Percentiles rank a stretch among this genome's conserved stretches.
phyloP scores from a whole-genome alignment of 768 basidiomycete genomes.

The Boletus rubroflammeus region DNA sequence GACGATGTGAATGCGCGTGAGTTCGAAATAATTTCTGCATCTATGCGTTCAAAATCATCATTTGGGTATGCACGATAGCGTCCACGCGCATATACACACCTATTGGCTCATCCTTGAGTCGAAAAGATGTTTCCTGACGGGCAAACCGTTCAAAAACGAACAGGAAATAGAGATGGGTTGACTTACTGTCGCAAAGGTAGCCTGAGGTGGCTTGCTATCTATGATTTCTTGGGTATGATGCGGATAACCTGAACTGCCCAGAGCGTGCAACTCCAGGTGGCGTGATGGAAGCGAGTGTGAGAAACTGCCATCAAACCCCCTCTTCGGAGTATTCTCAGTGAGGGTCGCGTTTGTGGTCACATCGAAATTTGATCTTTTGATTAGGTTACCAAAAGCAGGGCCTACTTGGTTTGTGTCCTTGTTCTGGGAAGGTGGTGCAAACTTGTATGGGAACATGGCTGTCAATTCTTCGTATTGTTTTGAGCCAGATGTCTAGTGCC shows the following conservation, averaged over 20 bases:
- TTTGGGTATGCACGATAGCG: background rate
- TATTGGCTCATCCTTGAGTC: constrained; percentile 6
- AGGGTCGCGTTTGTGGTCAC: constrained; percentile 7
- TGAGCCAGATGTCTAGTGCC: too few species aligned
- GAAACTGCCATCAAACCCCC: constrained; percentile 4
- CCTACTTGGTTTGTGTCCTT: constrained; percentile 2
- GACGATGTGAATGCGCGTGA: constrained; percentile 1
- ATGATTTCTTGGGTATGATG: background rate
- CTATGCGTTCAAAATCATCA: constrained; percentile 9
- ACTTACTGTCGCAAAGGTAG: constrained; percentile 7
- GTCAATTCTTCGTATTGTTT: background rate
- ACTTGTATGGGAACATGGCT: constrained; percentile 19
- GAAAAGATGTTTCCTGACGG: constrained; percentile 9
- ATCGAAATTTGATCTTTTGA: constrained; percentile 10
- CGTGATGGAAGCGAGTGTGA: constrained; percentile 13
- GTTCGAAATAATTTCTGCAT: constrained; percentile 8
- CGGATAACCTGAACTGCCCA: constrained; percentile 6
- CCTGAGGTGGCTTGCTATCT: constrained; percentile 7
- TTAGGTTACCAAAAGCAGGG: background rate
- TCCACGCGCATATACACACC: constrained; percentile 25
- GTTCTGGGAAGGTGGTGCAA: constrained; percentile 12
- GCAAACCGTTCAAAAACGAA: background rate
- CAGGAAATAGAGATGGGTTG: background rate
- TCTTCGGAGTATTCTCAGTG: constrained; percentile 1
- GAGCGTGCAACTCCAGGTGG: constrained; percentile 9